These are phyloP conservation scores for Fraxinus ornus DNA, from an alignment of 305 asterid species.

Conservation along the genomic window DNA sequence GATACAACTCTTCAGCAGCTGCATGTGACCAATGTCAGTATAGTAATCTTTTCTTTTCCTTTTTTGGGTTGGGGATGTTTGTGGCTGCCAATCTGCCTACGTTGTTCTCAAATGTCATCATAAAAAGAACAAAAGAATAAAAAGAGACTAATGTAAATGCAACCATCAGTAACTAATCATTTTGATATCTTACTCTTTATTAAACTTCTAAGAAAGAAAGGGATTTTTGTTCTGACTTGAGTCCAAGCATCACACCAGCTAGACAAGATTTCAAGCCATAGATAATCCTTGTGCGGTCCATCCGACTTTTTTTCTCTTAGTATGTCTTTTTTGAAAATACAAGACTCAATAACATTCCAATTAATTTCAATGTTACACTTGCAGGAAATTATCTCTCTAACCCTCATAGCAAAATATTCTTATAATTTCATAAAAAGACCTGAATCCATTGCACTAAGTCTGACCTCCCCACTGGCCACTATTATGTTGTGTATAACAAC, in stretches of 20 bases:
- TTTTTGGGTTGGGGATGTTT: neutral
- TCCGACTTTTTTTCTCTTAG: slow-evolving; percentile 3
- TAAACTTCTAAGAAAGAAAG: neutral
- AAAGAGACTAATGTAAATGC: neutral
- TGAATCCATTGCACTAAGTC: neutral
- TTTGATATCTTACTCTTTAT: slow-evolving; percentile 9
- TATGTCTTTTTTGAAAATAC: slow-evolving; percentile 1
- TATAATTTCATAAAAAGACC: neutral
- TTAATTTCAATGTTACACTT: slow-evolving; percentile 14
- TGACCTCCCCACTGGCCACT: neutral
- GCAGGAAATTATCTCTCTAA: neutral
- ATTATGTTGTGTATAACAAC: neutral
- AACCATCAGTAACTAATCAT: neutral
- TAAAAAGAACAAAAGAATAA: neutral
- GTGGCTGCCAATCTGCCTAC: neutral
- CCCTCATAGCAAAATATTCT: neutral
- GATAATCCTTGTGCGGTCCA: neutral
- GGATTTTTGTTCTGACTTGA: neutral
- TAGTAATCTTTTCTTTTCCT: neutral
- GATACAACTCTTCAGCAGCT: slow-evolving; percentile 15
- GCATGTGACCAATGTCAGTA: neutral
- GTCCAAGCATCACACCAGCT: slow-evolving; percentile 17
- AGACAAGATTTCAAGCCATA: slow-evolving; percentile 9
- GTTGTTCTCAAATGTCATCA: slow-evolving; percentile 4
- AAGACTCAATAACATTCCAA: slow-evolving; percentile 9